phyloP scores from a whole-genome alignment of 106 monocot genomes.

The Posidonia australis region DNA sequence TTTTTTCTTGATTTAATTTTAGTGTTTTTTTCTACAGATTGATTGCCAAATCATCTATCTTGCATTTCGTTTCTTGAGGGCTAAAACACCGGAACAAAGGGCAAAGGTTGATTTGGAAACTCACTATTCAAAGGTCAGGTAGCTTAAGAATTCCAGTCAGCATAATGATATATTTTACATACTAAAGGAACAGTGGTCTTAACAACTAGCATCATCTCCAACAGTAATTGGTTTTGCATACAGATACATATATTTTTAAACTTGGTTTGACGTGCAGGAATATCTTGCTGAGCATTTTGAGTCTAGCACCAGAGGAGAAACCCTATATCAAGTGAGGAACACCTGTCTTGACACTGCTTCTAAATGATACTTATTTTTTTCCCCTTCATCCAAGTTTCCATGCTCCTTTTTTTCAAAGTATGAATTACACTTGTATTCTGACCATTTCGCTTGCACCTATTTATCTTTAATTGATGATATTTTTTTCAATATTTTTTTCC shows the following conservation, averaged over 20 bases:
- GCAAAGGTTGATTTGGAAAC: slow-evolving; percentile 90
- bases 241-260: background rate
- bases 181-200: no score
- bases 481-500: no score
- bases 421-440: no score
- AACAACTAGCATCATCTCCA: background rate
- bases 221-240: background rate
- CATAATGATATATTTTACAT: no score
- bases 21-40: slow-evolving; percentile 7
- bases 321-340: slow-evolving; percentile 68
- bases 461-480: no score
- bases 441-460: no score
- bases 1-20: background rate
- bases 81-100: slow-evolving; percentile 88
- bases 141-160: background rate
- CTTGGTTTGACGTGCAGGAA: slow-evolving; percentile 41
- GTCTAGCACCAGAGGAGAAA: slow-evolving; percentile 53
- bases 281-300: slow-evolving; percentile 84
- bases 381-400: background rate
- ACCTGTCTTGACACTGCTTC: no score
- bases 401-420: background rate
- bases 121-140: slow-evolving; percentile 83
- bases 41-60: slow-evolving; percentile 72
- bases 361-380: background rate
- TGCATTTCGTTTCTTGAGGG: slow-evolving; percentile 74